Evolutionary conservation across 208 protist species (phyloP).

Genomic region (Giardia duodenalis): DNA sequence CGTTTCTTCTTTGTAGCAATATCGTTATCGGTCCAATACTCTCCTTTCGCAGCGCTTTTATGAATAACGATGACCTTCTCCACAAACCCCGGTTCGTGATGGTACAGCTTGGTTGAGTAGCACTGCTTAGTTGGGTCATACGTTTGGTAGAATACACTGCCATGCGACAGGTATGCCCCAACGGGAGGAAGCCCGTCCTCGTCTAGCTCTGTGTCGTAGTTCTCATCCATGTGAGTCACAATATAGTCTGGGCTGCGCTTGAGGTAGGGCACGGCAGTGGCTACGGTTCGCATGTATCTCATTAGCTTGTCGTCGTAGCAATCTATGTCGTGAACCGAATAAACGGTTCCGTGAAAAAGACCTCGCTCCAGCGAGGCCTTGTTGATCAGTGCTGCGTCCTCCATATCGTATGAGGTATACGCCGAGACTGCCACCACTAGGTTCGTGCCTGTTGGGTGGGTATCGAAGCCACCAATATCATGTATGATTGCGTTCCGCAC

Average conservation of each 20-base stretch:
- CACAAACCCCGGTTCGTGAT: background rate
- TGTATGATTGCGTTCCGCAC: constrained; percentile 59
- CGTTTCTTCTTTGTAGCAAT: no score
- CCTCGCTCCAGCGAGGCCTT: constrained; percentile 84
- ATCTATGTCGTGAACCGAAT: constrained; percentile 56
- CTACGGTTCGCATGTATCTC: background rate
- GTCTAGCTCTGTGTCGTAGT: constrained; percentile 41
- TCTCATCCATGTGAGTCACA: background rate
- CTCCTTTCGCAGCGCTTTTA: background rate
- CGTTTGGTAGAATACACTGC: constrained; percentile 41
- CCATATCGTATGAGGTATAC: constrained; percentile 99
- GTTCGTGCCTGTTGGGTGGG: constrained; percentile 90
- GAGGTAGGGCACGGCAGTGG: background rate
- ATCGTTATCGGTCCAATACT: background rate
- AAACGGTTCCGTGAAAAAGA: constrained; percentile 82
- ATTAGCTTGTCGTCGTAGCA: constrained; percentile 40
- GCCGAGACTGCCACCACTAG: constrained; percentile 94
- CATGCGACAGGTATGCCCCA: constrained; percentile 40
- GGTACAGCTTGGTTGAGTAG: background rate
- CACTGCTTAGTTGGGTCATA: constrained; percentile 33
- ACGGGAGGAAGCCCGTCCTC: constrained; percentile 53
- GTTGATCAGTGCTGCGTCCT: constrained; percentile 98
- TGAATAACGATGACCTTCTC: background rate
- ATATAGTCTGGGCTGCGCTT: background rate
- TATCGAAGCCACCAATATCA: constrained; percentile 72